Evolutionary conservation across 768 basidiomycete species (phyloP).

Genomic region (Auricularia sp.): DNA sequence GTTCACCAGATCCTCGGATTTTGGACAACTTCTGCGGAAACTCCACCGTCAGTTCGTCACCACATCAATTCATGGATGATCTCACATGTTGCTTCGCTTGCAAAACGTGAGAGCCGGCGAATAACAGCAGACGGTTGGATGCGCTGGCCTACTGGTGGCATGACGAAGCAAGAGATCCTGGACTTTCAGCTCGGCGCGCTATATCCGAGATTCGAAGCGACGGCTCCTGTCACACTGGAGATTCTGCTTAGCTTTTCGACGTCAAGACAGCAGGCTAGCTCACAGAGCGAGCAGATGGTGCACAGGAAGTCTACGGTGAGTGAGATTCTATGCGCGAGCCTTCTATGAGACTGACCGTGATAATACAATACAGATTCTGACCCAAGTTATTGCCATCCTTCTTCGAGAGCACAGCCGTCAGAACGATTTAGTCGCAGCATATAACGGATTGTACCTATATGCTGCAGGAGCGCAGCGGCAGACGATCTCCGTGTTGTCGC

Average conservation of each 20-base stretch:
- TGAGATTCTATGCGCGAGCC: background rate
- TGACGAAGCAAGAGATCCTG: background rate
- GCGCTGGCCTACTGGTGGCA: background rate
- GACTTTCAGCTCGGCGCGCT: background rate
- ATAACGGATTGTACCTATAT: constrained; percentile 24
- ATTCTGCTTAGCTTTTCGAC: background rate
- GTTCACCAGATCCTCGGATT: background rate
- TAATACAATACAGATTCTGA: constrained; percentile 13
- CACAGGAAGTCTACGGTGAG: background rate
- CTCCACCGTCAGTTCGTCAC: background rate
- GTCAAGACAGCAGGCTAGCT: background rate
- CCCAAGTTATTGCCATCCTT: constrained; percentile 11
- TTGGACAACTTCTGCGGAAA: background rate
- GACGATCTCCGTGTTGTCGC: constrained; percentile 19
- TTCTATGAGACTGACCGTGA: too few species aligned
- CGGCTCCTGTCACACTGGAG: background rate
- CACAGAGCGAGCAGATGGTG: background rate
- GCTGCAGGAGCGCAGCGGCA: constrained; percentile 24
- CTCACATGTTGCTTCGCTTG: background rate
- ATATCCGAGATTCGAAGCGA: background rate
- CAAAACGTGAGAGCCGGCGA: background rate
- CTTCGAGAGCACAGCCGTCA: constrained; percentile 23
- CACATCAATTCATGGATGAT: background rate
- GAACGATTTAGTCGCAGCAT: constrained; percentile 21
- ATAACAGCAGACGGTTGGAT: background rate